A percentile compares a stretch with the other conserved stretches of the same genome.
Evolutionary conservation across 257 asterid genomes (phyloP).

Genomic region (Cynanchum wilfordii): DNA sequence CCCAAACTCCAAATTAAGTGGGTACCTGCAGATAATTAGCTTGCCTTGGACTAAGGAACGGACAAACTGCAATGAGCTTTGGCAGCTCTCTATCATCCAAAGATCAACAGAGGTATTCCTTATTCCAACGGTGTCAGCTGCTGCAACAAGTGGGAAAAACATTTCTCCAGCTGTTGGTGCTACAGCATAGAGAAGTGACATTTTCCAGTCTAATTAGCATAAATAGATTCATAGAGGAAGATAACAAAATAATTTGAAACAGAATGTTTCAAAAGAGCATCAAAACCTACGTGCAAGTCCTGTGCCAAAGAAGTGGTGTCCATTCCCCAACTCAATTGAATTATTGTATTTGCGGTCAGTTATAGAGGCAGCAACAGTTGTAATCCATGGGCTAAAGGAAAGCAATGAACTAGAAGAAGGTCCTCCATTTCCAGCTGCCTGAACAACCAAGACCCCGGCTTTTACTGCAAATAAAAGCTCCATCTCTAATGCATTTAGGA

Average conservation of each 20-base stretch:
- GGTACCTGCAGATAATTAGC: conserved; percentile 49
- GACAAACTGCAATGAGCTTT: conserved; percentile 41
- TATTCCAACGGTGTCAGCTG: conserved; percentile 56
- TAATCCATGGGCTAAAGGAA: conserved; percentile 75
- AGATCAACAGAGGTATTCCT: conserved; percentile 39
- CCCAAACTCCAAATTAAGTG: conserved; percentile 52
- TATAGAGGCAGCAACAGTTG: conserved; percentile 53
- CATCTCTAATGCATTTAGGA: conserved; percentile 50
- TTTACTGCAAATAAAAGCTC: conserved; percentile 56
- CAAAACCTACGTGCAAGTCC: conserved; percentile 55
- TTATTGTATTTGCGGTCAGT: conserved; percentile 57
- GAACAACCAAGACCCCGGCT: conserved; percentile 68
- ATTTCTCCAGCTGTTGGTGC: conserved; percentile 52
- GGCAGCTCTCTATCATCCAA: conserved; percentile 48
- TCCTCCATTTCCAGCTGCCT: conserved; percentile 69
- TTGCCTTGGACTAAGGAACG: conserved; percentile 50
- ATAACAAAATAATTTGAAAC: background rate
- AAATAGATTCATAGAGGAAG: background rate
- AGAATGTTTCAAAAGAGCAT: background rate
- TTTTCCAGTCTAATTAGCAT: background rate
- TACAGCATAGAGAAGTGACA: conserved; percentile 22
- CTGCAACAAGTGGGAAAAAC: conserved; percentile 48
- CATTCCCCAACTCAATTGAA: conserved; percentile 45
- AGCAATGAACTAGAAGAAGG: conserved; percentile 53
- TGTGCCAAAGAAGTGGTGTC: conserved; percentile 35